Conservation (phyloP, 257 asterid genomes). For the Solanum boliviense region DNA sequence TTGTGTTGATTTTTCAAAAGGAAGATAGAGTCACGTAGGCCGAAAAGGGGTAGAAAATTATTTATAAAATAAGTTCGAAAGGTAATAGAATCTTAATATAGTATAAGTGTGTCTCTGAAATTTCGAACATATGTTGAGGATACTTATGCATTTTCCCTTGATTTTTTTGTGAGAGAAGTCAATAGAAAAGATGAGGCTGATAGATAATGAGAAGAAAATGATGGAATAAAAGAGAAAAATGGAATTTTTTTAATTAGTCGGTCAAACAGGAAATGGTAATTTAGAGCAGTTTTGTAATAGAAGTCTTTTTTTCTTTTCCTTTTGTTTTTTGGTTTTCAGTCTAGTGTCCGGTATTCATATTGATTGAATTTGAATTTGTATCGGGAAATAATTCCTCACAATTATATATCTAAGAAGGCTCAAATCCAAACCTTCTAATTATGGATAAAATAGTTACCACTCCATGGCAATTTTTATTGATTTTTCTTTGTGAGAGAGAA, state of each 20-base stretch:
- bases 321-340: neutral
- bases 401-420: neutral
- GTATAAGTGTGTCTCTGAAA: no score
- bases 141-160: no score
- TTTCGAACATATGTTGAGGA: no score
- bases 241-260: neutral
- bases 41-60: no score
- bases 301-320: neutral
- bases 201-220: neutral
- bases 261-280: neutral
- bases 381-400: neutral
- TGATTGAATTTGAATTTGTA: neutral
- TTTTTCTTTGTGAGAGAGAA: no score
- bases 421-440: no score
- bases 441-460: no score
- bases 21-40: no score
- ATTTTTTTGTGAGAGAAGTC: neutral
- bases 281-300: no score
- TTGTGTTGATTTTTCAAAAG: no score
- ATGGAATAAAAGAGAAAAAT: neutral
- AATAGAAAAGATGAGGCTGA: neutral
- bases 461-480: fast-evolving
- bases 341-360: neutral
- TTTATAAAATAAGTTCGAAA: no score
- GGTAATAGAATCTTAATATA: no score